These are phyloP conservation scores for Hemileccinum rubropunctum DNA, from an alignment of 768 basidiomycete species.

Conservation along the genomic window DNA sequence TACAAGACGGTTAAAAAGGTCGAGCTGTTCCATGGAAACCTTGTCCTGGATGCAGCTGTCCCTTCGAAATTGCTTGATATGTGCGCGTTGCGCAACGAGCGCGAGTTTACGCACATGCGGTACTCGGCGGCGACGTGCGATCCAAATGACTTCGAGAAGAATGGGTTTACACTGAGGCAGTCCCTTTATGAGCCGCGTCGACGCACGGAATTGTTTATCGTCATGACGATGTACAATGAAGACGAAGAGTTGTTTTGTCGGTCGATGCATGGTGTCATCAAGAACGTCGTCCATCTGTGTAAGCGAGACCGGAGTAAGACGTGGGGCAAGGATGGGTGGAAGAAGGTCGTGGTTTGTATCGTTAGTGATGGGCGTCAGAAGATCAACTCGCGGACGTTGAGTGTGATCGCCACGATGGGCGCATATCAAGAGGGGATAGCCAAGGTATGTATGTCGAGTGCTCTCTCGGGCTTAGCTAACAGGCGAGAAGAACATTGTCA, in stretches of 20 bases:
- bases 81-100: slow-evolving; percentile 71
- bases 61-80: slow-evolving; percentile 89
- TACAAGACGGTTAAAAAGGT: slow-evolving; percentile 95
- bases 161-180: slow-evolving; percentile 86
- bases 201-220: slow-evolving; percentile 92
- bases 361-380: slow-evolving; percentile 85
- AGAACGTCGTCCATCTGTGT: slow-evolving; percentile 88
- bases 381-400: slow-evolving; percentile 80
- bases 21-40: slow-evolving; percentile 91
- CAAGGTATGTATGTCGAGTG: slow-evolving; percentile 47
- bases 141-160: slow-evolving; percentile 84
- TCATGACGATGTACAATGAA: slow-evolving; percentile 98
- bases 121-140: slow-evolving; percentile 96
- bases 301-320: slow-evolving; percentile 85
- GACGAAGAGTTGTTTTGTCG: slow-evolving; percentile 87
- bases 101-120: slow-evolving; percentile 95
- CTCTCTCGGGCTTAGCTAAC: slow-evolving; percentile 2
- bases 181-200: slow-evolving; percentile 89
- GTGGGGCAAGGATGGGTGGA: slow-evolving; percentile 98
- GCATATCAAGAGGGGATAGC: slow-evolving; percentile 93
- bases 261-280: slow-evolving; percentile 95
- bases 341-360: slow-evolving; percentile 94
- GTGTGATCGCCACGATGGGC: slow-evolving; percentile 90
- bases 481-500: slow-evolving; percentile 59
- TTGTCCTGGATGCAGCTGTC: slow-evolving; percentile 86